Evolutionary conservation across 352 stramenopile species (phyloP).

Genomic region (Blastocystis hominis): DNA sequence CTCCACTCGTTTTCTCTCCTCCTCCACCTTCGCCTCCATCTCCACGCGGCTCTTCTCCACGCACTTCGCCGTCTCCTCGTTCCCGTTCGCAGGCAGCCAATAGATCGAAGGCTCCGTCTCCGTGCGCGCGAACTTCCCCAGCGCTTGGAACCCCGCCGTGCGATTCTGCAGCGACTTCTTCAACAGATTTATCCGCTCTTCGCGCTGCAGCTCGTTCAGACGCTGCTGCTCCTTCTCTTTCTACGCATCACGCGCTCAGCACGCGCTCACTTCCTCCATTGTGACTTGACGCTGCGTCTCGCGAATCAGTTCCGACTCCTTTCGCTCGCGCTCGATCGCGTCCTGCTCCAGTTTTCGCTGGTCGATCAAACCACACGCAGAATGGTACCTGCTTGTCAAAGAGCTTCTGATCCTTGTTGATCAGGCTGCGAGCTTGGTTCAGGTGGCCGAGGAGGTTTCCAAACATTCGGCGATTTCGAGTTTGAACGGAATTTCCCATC

Average conservation of each 20-base stretch:
- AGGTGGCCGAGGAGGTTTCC: conserved; percentile 36
- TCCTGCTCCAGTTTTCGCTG: conserved; percentile 51
- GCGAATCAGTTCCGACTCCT: conserved; percentile 33
- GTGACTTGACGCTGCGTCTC: conserved; percentile 35
- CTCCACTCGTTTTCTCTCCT: conserved; percentile 15
- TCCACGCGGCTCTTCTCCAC: not conserved
- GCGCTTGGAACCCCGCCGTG: not conserved
- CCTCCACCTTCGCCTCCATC: not conserved
- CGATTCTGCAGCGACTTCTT: conserved; percentile 13
- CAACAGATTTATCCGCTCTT: conserved; percentile 3
- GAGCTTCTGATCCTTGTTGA: conserved; percentile 13
- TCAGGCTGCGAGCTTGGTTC: conserved; percentile 15
- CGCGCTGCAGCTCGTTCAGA: conserved; percentile 35
- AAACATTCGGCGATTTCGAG: conserved; percentile 20
- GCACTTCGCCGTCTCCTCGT: not conserved
- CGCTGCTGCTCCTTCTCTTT: not conserved
- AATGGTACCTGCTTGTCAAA: not conserved
- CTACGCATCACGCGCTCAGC: not conserved
- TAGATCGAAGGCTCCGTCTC: not conserved
- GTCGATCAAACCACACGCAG: not conserved
- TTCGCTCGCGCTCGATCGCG: conserved; percentile 5
- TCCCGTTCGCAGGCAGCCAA: not conserved
- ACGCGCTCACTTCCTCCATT: not conserved
- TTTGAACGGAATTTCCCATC: conserved; percentile 17
- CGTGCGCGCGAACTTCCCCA: not conserved